phyloP scores from a whole-genome alignment of 2,329 filamentous ascomycete genomes.

The Verticillium nonalfalfae region DNA sequence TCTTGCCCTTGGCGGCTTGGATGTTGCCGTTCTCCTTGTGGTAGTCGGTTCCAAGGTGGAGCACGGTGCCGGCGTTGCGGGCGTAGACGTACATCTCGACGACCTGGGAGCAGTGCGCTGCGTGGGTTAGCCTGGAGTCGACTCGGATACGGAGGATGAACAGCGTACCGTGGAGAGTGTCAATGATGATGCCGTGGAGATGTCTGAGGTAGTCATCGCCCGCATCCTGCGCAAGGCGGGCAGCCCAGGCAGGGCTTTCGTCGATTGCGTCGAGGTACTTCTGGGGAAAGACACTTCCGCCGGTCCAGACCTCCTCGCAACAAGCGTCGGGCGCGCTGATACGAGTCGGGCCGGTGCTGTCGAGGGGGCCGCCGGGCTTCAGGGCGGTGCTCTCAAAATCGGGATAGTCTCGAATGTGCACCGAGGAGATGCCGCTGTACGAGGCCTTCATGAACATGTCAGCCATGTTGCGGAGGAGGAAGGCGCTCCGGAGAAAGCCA shows the following conservation, averaged over 20 bases:
- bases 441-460: slow-evolving; percentile 5
- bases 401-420: not conserved
- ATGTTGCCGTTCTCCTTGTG: not conserved
- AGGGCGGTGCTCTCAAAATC: not conserved
- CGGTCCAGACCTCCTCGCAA: not conserved
- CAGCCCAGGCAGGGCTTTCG: not conserved
- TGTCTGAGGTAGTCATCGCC: slow-evolving; percentile 8
- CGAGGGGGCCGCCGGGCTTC: not conserved
- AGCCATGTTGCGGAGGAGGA: slow-evolving; percentile 1
- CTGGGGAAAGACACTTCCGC: not conserved
- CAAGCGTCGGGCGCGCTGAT: not conserved
- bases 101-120: slow-evolving; percentile 7
- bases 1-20: slow-evolving; percentile 4
- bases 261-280: not conserved
- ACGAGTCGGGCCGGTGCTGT: not conserved
- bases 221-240: slow-evolving; percentile 5
- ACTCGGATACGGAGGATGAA: not conserved
- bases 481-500: slow-evolving; percentile 7
- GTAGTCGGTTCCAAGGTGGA: not conserved
- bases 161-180: slow-evolving; percentile 3
- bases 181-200: slow-evolving; percentile 3
- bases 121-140: not conserved
- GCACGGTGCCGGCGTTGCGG: slow-evolving; percentile 6
- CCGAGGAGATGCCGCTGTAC: slow-evolving; percentile 1
- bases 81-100: slow-evolving; percentile 6